Evolutionary conservation across 176 grass and related monocot genomes (phyloP), one percentile per base, ranked within the genome.

Genomic region (Rhynchospora breviuscula): DNA sequence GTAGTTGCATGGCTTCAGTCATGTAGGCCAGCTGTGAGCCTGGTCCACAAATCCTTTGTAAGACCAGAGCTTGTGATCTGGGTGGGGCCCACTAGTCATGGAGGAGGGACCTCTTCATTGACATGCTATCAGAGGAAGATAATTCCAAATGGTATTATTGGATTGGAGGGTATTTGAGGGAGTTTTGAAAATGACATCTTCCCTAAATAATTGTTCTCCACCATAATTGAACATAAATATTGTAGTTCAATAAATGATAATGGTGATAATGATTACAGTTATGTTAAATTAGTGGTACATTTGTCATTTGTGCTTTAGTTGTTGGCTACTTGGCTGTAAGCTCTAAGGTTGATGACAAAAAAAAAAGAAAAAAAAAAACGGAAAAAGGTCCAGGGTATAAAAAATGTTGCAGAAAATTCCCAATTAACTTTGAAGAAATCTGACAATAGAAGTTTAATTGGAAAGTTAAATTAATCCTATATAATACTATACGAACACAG

Each of bases 1-100:
- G 61, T 82, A 48, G 79, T 82, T 82, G 79, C 44, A 19, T 52
- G 31, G 79, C 61, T 64, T 43, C 18, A 31, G 59, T 82, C 79
- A 82, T 46, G 23, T 48, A 61, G 79, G 43, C 35, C 40, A 14
- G 53, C 23, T 59, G 13, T 80, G 40, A 25, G 33, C 35, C 35
- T 45, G 79, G 59, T 11, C 79, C 79, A 81, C 79, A 45, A 21
- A 44, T 11, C 25, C 31, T 26, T 21, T 1, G 1, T 48, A 21
- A 19, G 31, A 26, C 33, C 43, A 52, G 18, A 80, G 2, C 48
- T 57, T 58, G 74, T 78, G 72, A 77, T 79, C 47, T 80, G 56
- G 0, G 9, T 6, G n/a, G 59, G 59, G 17, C 59, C 59, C 62
- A 82, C 78, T 49, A 19, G 35, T 62, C 35, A 82, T 82, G 48